Conservation (phyloP, 768 basidiomycete genomes). For the Amanita pseudoporphyria region DNA sequence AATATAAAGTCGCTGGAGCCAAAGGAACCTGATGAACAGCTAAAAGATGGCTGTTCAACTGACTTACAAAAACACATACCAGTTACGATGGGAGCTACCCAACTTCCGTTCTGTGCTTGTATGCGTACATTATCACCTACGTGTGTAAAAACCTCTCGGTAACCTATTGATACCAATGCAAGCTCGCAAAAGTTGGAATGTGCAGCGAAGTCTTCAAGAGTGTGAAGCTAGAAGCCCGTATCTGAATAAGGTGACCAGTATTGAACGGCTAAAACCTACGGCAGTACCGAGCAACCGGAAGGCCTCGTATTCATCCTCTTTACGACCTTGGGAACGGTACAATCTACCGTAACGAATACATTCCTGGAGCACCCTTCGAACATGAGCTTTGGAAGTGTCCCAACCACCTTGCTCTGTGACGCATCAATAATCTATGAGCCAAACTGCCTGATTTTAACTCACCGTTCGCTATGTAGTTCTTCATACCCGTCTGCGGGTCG, state of each 20-base stretch:
- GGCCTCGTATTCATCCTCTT: slow-evolving; percentile 66
- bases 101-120: slow-evolving; percentile 62
- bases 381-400: slow-evolving; percentile 80
- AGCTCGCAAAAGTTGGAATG: slow-evolving; percentile 92
- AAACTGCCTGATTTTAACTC: not conserved
- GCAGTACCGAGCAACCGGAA: slow-evolving; percentile 71
- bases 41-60: not conserved
- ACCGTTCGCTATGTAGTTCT: slow-evolving; percentile 90
- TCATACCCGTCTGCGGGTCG: slow-evolving; percentile 84
- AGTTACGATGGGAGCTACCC: slow-evolving; percentile 77
- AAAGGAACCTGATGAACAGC: slow-evolving; percentile 44
- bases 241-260: not conserved
- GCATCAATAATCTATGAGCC: not conserved
- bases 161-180: slow-evolving; percentile 62
- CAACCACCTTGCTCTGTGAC: slow-evolving; percentile 56
- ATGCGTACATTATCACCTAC: slow-evolving; percentile 76
- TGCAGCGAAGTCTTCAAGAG: slow-evolving; percentile 80
- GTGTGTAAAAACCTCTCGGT: slow-evolving; percentile 73
- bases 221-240: slow-evolving; percentile 44
- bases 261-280: slow-evolving; percentile 26
- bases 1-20: slow-evolving; percentile 73
- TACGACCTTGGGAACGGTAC: slow-evolving; percentile 45
- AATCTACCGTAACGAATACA: slow-evolving; percentile 76
- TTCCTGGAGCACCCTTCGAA: slow-evolving; percentile 60
- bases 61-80: slow-evolving; percentile 26